These are phyloP conservation scores for Puccinia hordei DNA, from an alignment of 1,284 basidiomycete species.

Conservation along the genomic window DNA sequence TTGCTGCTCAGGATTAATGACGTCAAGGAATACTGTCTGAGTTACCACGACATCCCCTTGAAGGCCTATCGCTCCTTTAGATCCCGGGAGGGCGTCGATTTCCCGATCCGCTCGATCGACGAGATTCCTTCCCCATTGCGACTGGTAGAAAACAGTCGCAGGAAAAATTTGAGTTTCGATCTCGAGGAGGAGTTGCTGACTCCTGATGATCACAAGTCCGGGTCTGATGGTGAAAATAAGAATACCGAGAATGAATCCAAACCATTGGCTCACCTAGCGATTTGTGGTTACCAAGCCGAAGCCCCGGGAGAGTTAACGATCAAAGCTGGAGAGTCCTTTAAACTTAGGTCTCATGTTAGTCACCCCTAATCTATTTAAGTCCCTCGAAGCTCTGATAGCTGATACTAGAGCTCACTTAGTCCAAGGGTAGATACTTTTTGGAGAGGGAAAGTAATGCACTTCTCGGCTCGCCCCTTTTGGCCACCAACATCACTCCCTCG, in stretches of 20 bases:
- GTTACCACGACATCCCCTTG: conserved; percentile 42
- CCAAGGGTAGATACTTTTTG: conserved; percentile 32
- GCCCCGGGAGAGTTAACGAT: conserved; percentile 20
- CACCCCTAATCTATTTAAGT: not conserved
- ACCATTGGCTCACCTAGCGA: conserved; percentile 9
- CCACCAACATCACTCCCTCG: not conserved
- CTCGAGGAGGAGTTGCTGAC: not conserved
- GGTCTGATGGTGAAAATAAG: not conserved
- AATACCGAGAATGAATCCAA: conserved; percentile 1
- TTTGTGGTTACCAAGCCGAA: conserved; percentile 41
- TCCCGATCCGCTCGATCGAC: conserved; percentile 46
- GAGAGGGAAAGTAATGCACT: conserved; percentile 40
- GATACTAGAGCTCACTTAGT: not conserved
- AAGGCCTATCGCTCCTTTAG: conserved; percentile 49
- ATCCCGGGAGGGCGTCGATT: conserved; percentile 43
- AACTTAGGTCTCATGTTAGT: conserved; percentile 33
- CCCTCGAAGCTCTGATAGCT: not conserved
- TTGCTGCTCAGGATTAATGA: conserved; percentile 32
- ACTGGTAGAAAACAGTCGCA: conserved; percentile 16
- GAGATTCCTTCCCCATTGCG: conserved; percentile 45
- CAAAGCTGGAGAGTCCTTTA: conserved; percentile 45
- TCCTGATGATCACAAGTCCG: not conserved
- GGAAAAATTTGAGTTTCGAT: conserved; percentile 9
- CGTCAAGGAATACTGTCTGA: conserved; percentile 42
- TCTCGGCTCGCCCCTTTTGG: conserved; percentile 28